Evolutionary conservation across 2,329 filamentous ascomycete genomes (phyloP), one percentile per base, ranked within the genome.

Genomic region (Aspergillus puulaauensis): DNA sequence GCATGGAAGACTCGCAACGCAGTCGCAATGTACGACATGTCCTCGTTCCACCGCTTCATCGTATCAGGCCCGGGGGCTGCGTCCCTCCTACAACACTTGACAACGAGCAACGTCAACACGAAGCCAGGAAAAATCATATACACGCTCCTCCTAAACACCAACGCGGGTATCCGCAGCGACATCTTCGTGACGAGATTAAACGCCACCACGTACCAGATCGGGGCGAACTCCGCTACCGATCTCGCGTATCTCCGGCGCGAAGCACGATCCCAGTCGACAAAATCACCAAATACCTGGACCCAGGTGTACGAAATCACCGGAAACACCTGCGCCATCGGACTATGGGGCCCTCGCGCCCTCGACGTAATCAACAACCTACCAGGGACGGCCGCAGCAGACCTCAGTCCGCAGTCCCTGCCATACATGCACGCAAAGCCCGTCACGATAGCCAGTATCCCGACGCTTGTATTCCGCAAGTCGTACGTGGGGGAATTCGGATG

Each of bases 1-100:
- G 85, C 85, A 0, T 87, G 84, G 84, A 87, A 85, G 74, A 87
- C 85, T 2, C 79, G 86, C 1, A 86, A 83, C 5, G 81, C 83
- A 0, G 84, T 82, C 2, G 85, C 83, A 7, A 78, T 88, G 78
- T 88, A 83, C 64, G 85, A 88, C 61, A 80, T 87, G 78, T 86
- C 84, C 1, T 80, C 85, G 0, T 77, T 86, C 37, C 79, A 84
- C 21, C 77, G 85, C 1, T 75, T 88, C 3, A 82, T 86, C 56
- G 74, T 87, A 0, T 79, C 78, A 1, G 86, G 85, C 0, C 82
- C 84, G 0, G 85, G 85, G 0, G 81, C 84, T 2, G 73, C 79
- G 0, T 69, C 79, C n/a, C 65, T 88, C 4, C 73, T 88, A 4
- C 80, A 86, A 57, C 74, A 79, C 2, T 66, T 86, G n/a, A 66